These are phyloP conservation scores for Xylariaceae sp. DNA, from an alignment of 2,329 filamentous ascomycete species.

Conservation along the genomic window DNA sequence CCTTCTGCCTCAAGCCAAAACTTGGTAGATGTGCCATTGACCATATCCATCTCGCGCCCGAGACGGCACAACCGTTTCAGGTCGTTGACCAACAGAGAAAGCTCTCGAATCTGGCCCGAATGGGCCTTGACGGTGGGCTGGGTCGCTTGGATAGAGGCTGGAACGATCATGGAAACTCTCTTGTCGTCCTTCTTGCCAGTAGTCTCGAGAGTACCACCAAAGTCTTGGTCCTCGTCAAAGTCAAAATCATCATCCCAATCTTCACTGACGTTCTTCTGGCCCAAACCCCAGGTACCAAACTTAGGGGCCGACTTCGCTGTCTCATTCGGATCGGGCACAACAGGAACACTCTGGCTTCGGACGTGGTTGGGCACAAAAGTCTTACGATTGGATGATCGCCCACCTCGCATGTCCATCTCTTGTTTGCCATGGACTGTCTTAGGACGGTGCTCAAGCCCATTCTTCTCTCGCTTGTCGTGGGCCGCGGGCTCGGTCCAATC, in stretches of 20 bases:
- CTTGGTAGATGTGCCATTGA: conserved; percentile 53
- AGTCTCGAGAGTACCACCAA: too few species aligned
- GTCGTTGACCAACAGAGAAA: conserved; percentile 77
- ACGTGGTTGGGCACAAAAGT: conserved; percentile 67
- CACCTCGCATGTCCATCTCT: conserved; percentile 65
- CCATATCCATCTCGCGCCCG: conserved; percentile 63
- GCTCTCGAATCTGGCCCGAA: conserved; percentile 77
- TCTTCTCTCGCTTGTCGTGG: conserved; percentile 57
- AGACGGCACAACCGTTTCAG: conserved; percentile 72
- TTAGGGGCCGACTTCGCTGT: conserved; percentile 58
- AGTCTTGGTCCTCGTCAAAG: conserved; percentile 50
- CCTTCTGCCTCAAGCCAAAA: conserved; percentile 81
- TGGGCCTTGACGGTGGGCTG: conserved; percentile 80
- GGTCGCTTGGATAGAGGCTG: conserved; percentile 73
- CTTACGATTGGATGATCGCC: conserved; percentile 63
- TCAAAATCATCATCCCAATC: conserved; percentile 92
- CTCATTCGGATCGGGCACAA: conserved; percentile 60
- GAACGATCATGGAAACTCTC: conserved; percentile 62
- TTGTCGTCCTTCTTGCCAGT: conserved; percentile 35
- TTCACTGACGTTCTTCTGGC: conserved; percentile 75
- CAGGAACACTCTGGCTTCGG: conserved; percentile 76
- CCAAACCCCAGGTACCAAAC: conserved; percentile 77
- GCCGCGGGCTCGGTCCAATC: conserved; percentile 70
- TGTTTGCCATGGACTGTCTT: conserved; percentile 76
- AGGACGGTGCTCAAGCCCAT: conserved; percentile 59